Evolutionary conservation across 2,329 filamentous ascomycete genomes (phyloP), one percentile per base, ranked within the genome.

Genomic region (Sporothrix protearum): DNA sequence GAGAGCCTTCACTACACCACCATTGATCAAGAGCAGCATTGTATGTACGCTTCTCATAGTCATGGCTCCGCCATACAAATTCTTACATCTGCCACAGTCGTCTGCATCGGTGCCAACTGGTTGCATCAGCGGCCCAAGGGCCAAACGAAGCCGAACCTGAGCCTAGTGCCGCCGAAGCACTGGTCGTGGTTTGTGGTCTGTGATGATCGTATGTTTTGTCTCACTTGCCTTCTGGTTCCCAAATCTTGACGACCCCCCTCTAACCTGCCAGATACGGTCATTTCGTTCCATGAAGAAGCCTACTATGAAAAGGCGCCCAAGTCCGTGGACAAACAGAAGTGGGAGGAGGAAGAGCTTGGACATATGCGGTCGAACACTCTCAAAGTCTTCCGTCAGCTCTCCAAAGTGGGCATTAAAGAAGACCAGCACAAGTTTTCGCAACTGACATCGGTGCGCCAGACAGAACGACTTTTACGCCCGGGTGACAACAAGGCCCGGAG

Each of bases 1-100:
- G 86, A 90, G 70, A 89, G 92, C n/a, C 91, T 91, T 83, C 91
- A 93, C 78, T 94, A 91, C 78, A 90, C 89, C 16, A 91, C 90
- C 0, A 86, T 92, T 16, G 91, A 94, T 76, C 87, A 90, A 78
- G 91, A 90, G 0, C 81, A 84, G 19, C 85, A 83, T 78, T 92
- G 90, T 88, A 81, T 76, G 83, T 78, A 8, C n/a, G 8, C 10
- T 14, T 19, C n/a, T 22, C 2, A 42, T 10, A 5, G 36, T 4
- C 9, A 42, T 47, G 42, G 3, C 16, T 47, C 12, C 19, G 14
- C 19, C 19, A 0, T 49, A 4, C 3, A 5, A 19, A 30, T 49
- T 76, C 78, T 72, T 77, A 59, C 3, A 16, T 3, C 25, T 7
- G 7, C 16, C 3, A 3, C 69, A 91, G 89, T 89, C 75, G 83